Base-by-base conservation (phyloP, 2,329 filamentous ascomycete genomes). In the Chrysoporthe cubensis region DNA sequence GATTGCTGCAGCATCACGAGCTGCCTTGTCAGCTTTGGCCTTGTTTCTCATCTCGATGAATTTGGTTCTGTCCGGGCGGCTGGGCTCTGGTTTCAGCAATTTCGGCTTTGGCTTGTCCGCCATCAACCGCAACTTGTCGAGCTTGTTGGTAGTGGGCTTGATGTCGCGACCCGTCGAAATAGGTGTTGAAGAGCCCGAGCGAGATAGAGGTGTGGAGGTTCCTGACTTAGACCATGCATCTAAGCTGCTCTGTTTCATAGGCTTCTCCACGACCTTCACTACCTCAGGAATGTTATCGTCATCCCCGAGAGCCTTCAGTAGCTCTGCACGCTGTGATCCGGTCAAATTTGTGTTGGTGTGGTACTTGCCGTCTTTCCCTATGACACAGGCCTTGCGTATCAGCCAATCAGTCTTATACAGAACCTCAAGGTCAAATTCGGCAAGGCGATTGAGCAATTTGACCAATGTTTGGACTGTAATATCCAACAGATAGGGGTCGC, bases 381-480 rank as follows among this genome's bases (percentile, higher is more conserved):
- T 88, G 66, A 91, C 82, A 69, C 92, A 88, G 48, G 90, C 89
- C 74, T 90, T 88, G 65, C 87, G 84, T 71, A 95, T 89, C 71
- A 87, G 88, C 43, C 82, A 80, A 40, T 87, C 81, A 2, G 90
- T 84, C 4, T 83, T 83, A 16, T 85, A 77, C 48, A 89, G 87
- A 42, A 97, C 86, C 64, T 89, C 88, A 72, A 97, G 88, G 64
- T 87, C 85, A 62, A 92, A 90, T 72, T 94, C 90, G 52, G 90
- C 88, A n/a, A 99, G 83, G 32, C 93, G 90, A 16, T 87, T 87
- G 46, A 99, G 85, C 68, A 99, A 89, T 77, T 97, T 97, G 73
- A 90, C 88, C 43, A 97, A 87, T 40, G 98, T 86, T 40, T 89
- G 90, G 61, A 97, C 93, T 16, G 95, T 90, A 50, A 93, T 93